A percentile compares a stretch with the other conserved stretches of the same genome.
These are phyloP conservation scores for Phoma sp. DNA, from an alignment of 2,329 filamentous ascomycete species.

Conservation along the genomic window DNA sequence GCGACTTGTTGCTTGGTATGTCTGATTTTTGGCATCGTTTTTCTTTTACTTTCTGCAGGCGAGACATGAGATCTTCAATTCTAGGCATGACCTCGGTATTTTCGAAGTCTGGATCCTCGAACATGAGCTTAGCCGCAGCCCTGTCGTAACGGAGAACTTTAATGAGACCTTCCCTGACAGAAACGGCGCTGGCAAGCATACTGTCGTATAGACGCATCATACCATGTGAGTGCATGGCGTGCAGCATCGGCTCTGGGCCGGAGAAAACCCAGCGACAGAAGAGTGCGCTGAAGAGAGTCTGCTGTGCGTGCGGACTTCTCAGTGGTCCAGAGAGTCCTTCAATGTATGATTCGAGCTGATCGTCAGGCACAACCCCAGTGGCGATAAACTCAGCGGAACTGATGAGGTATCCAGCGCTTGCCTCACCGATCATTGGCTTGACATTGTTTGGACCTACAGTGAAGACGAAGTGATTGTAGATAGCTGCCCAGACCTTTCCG, in stretches of 20 bases:
- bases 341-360: neutral
- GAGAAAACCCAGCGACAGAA: slow-evolving; percentile 18
- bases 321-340: neutral
- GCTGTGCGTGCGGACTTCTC: slow-evolving; percentile 10
- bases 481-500: neutral
- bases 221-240: neutral
- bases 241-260: slow-evolving; percentile 9
- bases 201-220: slow-evolving; percentile 4
- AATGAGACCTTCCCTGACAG: neutral
- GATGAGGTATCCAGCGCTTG: neutral
- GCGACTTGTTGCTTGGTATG: neutral
- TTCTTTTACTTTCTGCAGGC: neutral
- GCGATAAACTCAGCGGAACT: slow-evolving; percentile 2
- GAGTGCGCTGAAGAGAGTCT: slow-evolving; percentile 15
- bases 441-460: slow-evolving; percentile 6
- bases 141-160: slow-evolving; percentile 14
- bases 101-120: slow-evolving; percentile 6
- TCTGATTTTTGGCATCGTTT: neutral
- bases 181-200: neutral
- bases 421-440: neutral
- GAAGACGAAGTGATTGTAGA: slow-evolving; percentile 1
- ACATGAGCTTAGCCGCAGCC: slow-evolving; percentile 6
- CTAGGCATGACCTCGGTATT: neutral
- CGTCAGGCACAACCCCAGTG: neutral
- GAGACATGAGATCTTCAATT: neutral